Conservation (phyloP, 768 basidiomycete species). For the Omphalotus guepiniiformis region DNA sequence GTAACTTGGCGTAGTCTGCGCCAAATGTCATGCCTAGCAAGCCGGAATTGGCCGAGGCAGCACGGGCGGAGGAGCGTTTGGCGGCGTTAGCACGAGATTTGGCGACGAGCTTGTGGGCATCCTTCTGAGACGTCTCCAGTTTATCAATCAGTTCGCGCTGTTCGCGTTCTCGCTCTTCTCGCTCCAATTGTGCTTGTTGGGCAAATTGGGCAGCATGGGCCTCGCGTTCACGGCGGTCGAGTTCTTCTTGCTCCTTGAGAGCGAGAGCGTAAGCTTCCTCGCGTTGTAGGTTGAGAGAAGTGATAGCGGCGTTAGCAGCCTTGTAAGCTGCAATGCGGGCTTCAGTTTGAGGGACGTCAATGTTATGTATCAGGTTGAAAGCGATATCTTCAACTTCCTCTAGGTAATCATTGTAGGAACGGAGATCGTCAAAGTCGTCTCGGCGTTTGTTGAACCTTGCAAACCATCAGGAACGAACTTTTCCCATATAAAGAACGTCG, state of each 20-base stretch:
- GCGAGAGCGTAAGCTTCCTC: slow-evolving; percentile 73
- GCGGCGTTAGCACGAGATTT: slow-evolving; percentile 61
- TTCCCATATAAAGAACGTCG: slow-evolving; percentile 2
- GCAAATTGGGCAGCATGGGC: slow-evolving; percentile 40
- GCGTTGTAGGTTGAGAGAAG: slow-evolving; percentile 78
- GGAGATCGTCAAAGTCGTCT: slow-evolving; percentile 81
- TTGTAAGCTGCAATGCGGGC: slow-evolving; percentile 75
- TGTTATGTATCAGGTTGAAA: slow-evolving; percentile 92
- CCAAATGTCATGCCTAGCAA: slow-evolving; percentile 31
- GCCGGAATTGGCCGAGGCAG: slow-evolving; percentile 25
- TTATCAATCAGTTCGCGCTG: slow-evolving; percentile 74
- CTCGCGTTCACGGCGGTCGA: slow-evolving; percentile 69
- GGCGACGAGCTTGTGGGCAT: slow-evolving; percentile 66
- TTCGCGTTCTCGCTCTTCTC: slow-evolving; percentile 52
- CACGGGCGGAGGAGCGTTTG: slow-evolving; percentile 57
- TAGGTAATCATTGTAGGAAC: slow-evolving; percentile 90
- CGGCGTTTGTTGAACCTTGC: slow-evolving; percentile 90
- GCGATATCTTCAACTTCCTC: slow-evolving; percentile 96
- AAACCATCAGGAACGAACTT: background rate
- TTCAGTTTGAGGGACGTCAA: slow-evolving; percentile 79
- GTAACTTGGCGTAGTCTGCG: slow-evolving; percentile 42
- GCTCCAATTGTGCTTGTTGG: slow-evolving; percentile 30
- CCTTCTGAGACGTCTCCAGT: slow-evolving; percentile 71
- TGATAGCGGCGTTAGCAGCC: slow-evolving; percentile 75
- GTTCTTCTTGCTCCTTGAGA: slow-evolving; percentile 76